Base-by-base conservation (phyloP, 1,284 basidiomycete species). In the Caloboletus inedulis region DNA sequence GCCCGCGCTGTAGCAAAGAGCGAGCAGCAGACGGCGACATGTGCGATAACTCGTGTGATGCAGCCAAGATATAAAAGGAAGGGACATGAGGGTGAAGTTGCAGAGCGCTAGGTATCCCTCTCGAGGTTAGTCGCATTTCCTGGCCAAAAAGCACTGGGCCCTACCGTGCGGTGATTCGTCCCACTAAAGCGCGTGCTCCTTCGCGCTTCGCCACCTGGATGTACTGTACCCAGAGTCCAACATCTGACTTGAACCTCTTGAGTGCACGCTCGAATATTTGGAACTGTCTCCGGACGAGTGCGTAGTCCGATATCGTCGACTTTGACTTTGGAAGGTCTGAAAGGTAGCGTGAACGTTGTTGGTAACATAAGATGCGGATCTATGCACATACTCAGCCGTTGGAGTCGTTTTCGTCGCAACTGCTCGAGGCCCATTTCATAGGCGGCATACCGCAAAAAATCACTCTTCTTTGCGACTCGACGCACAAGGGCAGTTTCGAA, bases 391-490 rank as follows among this genome's bases (percentile, higher is more conserved):
- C 92, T 82, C 49, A 91, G 66, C 49, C 89, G 76, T 63, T 85
- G 80, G 41, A 81, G 78, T 43, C 94, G 77, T 61, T 92, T 90
- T 63, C 81, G 77, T 34, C 92, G 76, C 54, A 97, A 73, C 34
- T 85, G 80, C 69, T 97, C 94, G 27, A 97, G 78, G 30, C 81
- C 82, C 80, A 92, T 91, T 74, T 98, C 95, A 71, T 97, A 98
- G 23, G 91, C 82, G 37, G 87, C 87, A 75, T 99, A 98, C 47
- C 89, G 85, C 62, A 96, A 75, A 73, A 88, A 98, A 74, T 98
- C 96, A 18, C 82, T 77, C 72, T 94, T 94, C 68, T 89, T 86
- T 4, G 91, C 85, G 36, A 91, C 80, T 51, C 91, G 80, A 44
- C 94, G 82, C 10, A 97, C 81, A 43, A 98, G 81, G 2, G 87